A percentile compares a stretch with the other conserved stretches of the same genome.
These are phyloP conservation scores for Gentiana straminea DNA, from an alignment of 257 asterid genomes.

Conservation along the genomic window DNA sequence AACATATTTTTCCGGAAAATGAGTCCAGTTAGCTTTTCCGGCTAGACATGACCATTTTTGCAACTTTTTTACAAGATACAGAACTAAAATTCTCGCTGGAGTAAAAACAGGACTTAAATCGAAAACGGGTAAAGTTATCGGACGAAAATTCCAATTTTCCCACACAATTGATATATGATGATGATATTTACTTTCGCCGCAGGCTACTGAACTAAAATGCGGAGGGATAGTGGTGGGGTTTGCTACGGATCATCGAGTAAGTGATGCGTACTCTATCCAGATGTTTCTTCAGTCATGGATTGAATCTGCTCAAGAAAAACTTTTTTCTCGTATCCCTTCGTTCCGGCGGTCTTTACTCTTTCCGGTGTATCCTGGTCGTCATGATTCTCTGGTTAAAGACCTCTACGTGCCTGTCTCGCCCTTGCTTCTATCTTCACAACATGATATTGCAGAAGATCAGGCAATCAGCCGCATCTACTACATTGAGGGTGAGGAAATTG, in stretches of 20 bases:
- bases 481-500: conserved; percentile 25
- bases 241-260: conserved; percentile 57
- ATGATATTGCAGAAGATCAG: conserved; percentile 4
- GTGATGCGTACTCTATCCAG: conserved; percentile 72
- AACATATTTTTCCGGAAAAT: no score
- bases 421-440: conserved; percentile 10
- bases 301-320: conserved; percentile 35
- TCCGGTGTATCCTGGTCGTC: conserved; percentile 35
- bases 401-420: conserved; percentile 26
- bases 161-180: no score
- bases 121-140: no score
- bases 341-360: conserved; percentile 47
- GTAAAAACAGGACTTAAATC: no score
- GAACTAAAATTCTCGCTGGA: no score
- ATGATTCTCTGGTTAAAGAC: conserved; percentile 21
- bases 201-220: conserved; percentile 49
- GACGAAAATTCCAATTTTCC: no score
- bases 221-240: conserved; percentile 63
- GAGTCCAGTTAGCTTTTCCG: no score
- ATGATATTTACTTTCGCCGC: neutral
- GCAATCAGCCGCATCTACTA: conserved; percentile 53
- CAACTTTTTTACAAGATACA: no score
- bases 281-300: conserved; percentile 66
- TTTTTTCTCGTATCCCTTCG: conserved; percentile 34
- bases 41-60: no score